Conservation (phyloP, 106 monocot genomes). For the Dioscorea zingiberensis region DNA sequence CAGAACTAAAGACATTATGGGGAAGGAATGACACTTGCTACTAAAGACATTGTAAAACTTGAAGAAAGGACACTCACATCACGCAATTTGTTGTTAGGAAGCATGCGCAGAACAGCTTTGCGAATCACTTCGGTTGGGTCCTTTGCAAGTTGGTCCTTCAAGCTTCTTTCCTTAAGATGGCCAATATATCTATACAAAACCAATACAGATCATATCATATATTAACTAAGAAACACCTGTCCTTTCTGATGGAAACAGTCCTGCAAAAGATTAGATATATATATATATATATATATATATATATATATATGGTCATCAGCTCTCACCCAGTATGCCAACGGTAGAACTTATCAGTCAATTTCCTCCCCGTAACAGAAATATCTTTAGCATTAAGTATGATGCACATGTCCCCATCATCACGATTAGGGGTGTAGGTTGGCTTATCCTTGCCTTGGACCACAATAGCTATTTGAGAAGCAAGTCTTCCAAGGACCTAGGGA, state of each 20-base stretch:
- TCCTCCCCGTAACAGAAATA: conserved; percentile 77
- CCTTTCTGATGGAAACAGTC: too few species aligned
- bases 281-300: not conserved
- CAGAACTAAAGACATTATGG: too few species aligned
- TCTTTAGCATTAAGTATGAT: conserved; percentile 93
- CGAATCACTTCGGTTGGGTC: conserved; percentile 98
- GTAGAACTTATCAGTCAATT: conserved; percentile 83
- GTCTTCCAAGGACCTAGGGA: conserved; percentile 77
- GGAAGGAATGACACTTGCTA: too few species aligned
- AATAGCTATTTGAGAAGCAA: conserved; percentile 89
- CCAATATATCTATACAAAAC: conserved; percentile 59
- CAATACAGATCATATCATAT: not conserved
- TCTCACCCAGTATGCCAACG: conserved; percentile 95
- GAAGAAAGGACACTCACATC: conserved; percentile 57
- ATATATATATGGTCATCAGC: not conserved
- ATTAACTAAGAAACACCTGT: too few species aligned
- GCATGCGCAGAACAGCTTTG: conserved; percentile 93
- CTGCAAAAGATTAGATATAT: not conserved
- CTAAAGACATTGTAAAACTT: not conserved
- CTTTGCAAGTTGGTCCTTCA: conserved; percentile 82
- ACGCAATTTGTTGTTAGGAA: conserved; percentile 87
- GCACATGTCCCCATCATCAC: conserved; percentile 97
- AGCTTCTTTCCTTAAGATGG: conserved; percentile 77
- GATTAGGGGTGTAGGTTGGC: conserved; percentile 84
- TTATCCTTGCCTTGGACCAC: conserved; percentile 97